Conservation (phyloP, 2,329 filamentous ascomycete genomes). For the Colletotrichum liriopes region DNA sequence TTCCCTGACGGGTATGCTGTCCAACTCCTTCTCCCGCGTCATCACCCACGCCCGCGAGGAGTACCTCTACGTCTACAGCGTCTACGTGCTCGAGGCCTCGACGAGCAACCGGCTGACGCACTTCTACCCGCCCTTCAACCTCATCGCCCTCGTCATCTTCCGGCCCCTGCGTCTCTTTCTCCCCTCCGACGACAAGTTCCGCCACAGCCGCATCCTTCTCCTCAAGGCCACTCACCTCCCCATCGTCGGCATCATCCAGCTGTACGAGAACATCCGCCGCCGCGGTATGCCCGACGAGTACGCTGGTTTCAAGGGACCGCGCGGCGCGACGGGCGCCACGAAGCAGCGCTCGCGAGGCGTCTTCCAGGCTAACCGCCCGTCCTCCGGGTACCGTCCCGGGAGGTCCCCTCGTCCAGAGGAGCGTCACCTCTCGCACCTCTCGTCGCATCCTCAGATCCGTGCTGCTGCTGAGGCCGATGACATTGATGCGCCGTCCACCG, state of each 20-base stretch:
- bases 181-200: slow-evolving; percentile 74
- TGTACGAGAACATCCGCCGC: slow-evolving; percentile 72
- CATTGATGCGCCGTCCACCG: slow-evolving; percentile 55
- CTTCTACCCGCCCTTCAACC: slow-evolving; percentile 81
- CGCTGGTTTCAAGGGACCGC: slow-evolving; percentile 65
- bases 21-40: slow-evolving; percentile 79
- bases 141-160: slow-evolving; percentile 80
- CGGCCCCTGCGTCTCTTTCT: slow-evolving; percentile 81
- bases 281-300: slow-evolving; percentile 60
- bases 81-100: slow-evolving; percentile 76
- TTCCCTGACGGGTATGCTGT: slow-evolving; percentile 83
- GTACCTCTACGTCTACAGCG: slow-evolving; percentile 83
- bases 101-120: slow-evolving; percentile 79
- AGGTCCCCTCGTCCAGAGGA: slow-evolving; percentile 44
- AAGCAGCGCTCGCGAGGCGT: slow-evolving; percentile 44
- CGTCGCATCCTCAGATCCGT: slow-evolving; percentile 42
- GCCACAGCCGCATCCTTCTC: slow-evolving; percentile 73
- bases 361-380: slow-evolving; percentile 45
- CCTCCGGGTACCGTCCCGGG: slow-evolving; percentile 46
- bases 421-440: slow-evolving; percentile 6
- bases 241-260: slow-evolving; percentile 77
- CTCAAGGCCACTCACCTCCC: slow-evolving; percentile 77
- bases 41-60: slow-evolving; percentile 79
- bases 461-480: slow-evolving; percentile 50
- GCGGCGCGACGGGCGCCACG: slow-evolving; percentile 46